phyloP scores from a whole-genome alignment of 2,329 filamentous ascomycete species.

The Stenocarpella maydis region DNA sequence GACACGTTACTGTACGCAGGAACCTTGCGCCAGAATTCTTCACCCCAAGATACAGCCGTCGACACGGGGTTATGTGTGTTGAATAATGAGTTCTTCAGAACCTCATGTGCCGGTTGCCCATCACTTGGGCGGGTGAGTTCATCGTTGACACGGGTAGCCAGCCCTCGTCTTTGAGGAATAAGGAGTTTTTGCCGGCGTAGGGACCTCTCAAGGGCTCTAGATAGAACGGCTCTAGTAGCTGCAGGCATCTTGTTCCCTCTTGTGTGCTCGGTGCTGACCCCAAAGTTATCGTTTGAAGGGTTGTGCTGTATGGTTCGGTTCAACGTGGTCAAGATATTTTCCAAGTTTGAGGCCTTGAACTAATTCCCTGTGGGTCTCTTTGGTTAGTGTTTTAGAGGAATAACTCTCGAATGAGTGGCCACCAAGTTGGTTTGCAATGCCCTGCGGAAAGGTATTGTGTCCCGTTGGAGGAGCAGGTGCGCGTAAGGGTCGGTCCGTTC shows the following conservation, averaged over 20 bases:
- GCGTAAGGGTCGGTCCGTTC: background rate
- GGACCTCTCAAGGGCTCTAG: background rate
- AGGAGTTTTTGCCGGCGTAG: background rate
- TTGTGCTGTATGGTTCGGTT: background rate
- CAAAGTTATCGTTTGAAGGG: background rate
- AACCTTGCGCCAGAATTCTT: slow-evolving; percentile 61
- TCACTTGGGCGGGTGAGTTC: background rate
- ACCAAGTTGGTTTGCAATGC: background rate
- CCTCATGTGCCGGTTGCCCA: background rate
- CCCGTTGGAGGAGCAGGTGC: background rate
- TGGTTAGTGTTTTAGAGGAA: background rate
- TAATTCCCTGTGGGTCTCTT: background rate
- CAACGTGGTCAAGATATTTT: background rate
- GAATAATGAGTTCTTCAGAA: background rate
- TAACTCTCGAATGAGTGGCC: background rate
- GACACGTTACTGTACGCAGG: slow-evolving; percentile 58
- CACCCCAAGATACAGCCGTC: slow-evolving; percentile 21
- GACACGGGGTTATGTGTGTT: background rate
- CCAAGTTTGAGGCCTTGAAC: background rate
- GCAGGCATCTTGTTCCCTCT: background rate
- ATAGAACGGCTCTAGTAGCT: background rate
- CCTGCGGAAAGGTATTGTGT: background rate
- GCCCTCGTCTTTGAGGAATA: background rate
- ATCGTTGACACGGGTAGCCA: background rate
- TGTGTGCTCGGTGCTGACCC: too few species aligned